Base-by-base conservation (phyloP, 2,329 filamentous ascomycete genomes). In the Botrytis fragariae region DNA sequence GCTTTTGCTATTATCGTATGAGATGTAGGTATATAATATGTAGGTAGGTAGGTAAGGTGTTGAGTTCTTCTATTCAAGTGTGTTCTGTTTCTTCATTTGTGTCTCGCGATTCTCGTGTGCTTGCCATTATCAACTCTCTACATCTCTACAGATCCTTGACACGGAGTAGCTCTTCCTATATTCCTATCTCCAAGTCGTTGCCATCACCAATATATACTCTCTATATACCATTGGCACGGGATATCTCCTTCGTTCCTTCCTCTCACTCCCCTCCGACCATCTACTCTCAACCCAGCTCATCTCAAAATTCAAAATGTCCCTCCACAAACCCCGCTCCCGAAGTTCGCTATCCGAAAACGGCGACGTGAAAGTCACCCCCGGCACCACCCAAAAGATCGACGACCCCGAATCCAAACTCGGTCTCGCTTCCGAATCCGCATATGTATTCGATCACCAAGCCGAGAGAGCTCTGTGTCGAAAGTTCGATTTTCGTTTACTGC, bases 401-500 rank as follows among this genome's bases (percentile, higher is more conserved):
- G 69, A 73, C n/a, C 59, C 60, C 16, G 72, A 73, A 62, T 70
- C 45, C 20, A 44, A 37, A 32, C 9, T 57, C 9, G 51, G n/a
- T 29, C 16, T 57, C 39, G n/a, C 35, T 18, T n/a, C 29, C 20
- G 65, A 63, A 32, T 39, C 67, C 4, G 45, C 72, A 44, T 48
- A 45, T 60, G n/a, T 62, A 4, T 42, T 63, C 18, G 57, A 73
- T 57, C 72, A 73, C 29, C 72, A 70, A 20, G 65, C 72, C 29
- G 74, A 75, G 54, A 59, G 59, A 7, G 69, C 69, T n/a, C 72
- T 78, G 18, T 85, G 14, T 51, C 79, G 83, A 48, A 86, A 85
- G 74, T 78, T 86, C 39, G 85, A 86, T 74, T 78, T 80, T 54
- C 80, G 79, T 16, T 78, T 86, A 6, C 77, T 86, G 14, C 85